Base-by-base conservation (phyloP, 441 rosid genomes). In the Euphorbia corollata region DNA sequence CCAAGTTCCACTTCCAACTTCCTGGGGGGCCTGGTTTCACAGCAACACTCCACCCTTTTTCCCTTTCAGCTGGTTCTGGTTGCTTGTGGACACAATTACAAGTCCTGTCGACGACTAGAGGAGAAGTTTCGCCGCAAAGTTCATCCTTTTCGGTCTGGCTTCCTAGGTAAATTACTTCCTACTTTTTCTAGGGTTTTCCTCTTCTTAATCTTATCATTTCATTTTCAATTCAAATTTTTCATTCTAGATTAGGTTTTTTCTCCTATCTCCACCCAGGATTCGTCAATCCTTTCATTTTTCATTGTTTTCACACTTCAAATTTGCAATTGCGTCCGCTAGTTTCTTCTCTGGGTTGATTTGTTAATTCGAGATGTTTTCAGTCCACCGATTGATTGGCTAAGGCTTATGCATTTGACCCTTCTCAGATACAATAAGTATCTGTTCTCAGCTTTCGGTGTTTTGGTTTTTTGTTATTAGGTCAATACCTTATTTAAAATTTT, bases 91-190 rank as follows among this genome's bases (percentile, higher is more conserved):
- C 13, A 10, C 41, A n/a, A 63, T 15, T 15, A n/a, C 43, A 50
- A 19, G 9, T 32, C 47, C 30, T 12, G 16, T 20, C 2, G 43
- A 15, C 18, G 18, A 4, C 18, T 1, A 6, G 6, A 41, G 54
- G 12, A 62, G 36, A 23, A 19, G 55, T 34, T 7, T 11, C 59
- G 6, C 7, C 59, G 6, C 19, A 36, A 20, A 36, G 0, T 57
- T 51, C 59, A 5, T 50, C 50, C 59, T 51, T 64, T 47, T 50
- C 27, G 61, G 61, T 38, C 60, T 54, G 59, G 34, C 68, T 65
- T 65, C 5, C 19, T n/a, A 54, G 69, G 69, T 65, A 65, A 51
- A 20, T 38, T 0, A 32, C 20, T 54, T 65, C 69, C 51, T 0
- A 27, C 54, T 43, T 9, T 48, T 2, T 1, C 22, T 50, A 51